Conservation (phyloP, 305 asterid species). For the Ilex paraguariensis region DNA sequence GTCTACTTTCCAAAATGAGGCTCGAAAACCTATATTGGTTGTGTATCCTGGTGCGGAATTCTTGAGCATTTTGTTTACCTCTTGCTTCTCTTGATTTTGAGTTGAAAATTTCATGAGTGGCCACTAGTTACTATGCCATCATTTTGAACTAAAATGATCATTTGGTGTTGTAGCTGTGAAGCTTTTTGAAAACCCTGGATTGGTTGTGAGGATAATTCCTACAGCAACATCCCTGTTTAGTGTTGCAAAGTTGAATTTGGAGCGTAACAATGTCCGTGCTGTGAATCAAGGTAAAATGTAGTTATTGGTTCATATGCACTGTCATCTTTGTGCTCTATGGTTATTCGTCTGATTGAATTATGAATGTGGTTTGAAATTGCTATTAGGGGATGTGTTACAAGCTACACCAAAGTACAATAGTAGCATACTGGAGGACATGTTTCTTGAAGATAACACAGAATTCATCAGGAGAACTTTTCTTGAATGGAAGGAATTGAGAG, state of each 20-base stretch:
- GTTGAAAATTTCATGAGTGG: conserved; percentile 4
- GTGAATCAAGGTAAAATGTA: conserved; percentile 54
- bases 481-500: conserved; percentile 73
- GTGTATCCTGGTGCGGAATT: conserved; percentile 62
- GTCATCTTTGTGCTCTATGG: conserved; percentile 5
- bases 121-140: conserved; percentile 10
- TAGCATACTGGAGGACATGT: conserved; percentile 95
- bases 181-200: conserved; percentile 40
- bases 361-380: conserved; percentile 19
- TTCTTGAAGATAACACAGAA: conserved; percentile 73
- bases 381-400: conserved; percentile 31
- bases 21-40: conserved; percentile 83
- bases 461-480: conserved; percentile 51
- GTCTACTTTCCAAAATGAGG: conserved; percentile 84
- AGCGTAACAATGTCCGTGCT: conserved; percentile 69
- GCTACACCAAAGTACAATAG: conserved; percentile 83
- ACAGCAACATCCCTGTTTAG: conserved; percentile 70
- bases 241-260: conserved; percentile 55
- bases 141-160: neutral
- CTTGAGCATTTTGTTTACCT: neutral
- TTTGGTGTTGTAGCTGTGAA: conserved; percentile 42
- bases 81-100: neutral
- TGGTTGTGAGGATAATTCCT: conserved; percentile 77
- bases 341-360: conserved; percentile 15
- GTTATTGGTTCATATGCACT: neutral